Evolutionary conservation across 2,329 filamentous ascomycete species (phyloP), one percentile per base, ranked within the genome.

Genomic region (Cadophora gregata): DNA sequence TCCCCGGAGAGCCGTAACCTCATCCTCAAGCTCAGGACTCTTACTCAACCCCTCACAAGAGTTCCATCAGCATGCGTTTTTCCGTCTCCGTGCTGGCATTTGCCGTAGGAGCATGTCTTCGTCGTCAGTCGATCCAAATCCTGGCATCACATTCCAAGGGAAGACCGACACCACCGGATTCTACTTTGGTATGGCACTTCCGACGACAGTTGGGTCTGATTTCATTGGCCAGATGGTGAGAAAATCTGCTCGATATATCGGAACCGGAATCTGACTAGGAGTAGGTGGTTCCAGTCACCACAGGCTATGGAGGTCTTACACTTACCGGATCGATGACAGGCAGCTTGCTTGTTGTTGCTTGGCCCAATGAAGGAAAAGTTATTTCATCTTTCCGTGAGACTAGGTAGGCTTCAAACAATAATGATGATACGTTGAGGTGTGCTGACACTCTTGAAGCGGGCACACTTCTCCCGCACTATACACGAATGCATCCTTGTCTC

Each of bases 221-320:
- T 82, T 87, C 69, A 85, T 88, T 68, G 83, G 81, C 8, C 84
- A 87, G 73, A 79, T 88, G 62, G 81, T 85, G 78, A 81, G 64
- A 78, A 78, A 4, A 24, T 5, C n/a, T 31, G 9, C 27, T 53
- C 31, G 19, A 25, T 21, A 29, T 27, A 33, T 24, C 7, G 36
- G 25, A 29, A 4, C 21, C 24, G 21, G n/a, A 14, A n/a, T 31
- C 14, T 45, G n/a, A 63, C 24, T 31, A 45, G 29, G 10, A 21
- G 24, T 53, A 62, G 64, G 48, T 67, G 24, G 59, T 62, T 6
- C 64, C 64, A 47, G 58, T 61, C n/a, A 66, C 53, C 74, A 47
- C 62, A 12, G 82, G 83, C 68, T 87, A 83, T 80, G 81, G 79
- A 62, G 84, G 82, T 67, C 78, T 85, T 24, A 81, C 80, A 29